Conservation (phyloP, 345 rosid genomes). For the Eucalyptus pauciflora region DNA sequence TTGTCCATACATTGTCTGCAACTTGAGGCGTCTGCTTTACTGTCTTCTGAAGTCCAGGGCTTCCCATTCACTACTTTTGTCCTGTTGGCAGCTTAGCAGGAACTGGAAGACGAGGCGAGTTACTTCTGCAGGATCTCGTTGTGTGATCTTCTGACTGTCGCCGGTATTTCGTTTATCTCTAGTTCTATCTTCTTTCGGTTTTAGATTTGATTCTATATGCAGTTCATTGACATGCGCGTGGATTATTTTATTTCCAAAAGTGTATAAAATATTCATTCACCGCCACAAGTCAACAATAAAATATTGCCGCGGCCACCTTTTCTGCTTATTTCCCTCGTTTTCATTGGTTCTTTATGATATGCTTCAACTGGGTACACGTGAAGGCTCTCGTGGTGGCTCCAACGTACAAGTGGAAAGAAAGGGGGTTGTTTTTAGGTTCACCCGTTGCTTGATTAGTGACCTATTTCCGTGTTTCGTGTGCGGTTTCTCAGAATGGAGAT, state of each 20-base stretch:
- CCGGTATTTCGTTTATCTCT: neutral
- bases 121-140: neutral
- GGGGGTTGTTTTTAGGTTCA: neutral
- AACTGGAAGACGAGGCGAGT: neutral
- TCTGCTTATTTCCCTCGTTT: neutral
- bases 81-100: neutral
- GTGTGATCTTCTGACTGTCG: neutral
- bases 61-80: neutral
- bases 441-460: neutral
- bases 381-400: neutral
- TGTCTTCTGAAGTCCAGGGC: neutral
- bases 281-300: neutral
- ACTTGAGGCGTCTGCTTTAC: neutral
- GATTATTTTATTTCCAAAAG: neutral
- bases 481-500: neutral
- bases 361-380: neutral
- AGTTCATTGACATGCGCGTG: neutral
- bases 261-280: neutral
- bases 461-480: neutral
- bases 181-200: neutral
- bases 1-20: neutral
- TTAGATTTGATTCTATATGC: neutral
- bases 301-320: neutral
- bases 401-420: neutral
- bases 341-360: neutral